These are phyloP conservation scores for Tolypocladium tropicale DNA, from an alignment of 2,329 filamentous ascomycete genomes.

Conservation along the genomic window DNA sequence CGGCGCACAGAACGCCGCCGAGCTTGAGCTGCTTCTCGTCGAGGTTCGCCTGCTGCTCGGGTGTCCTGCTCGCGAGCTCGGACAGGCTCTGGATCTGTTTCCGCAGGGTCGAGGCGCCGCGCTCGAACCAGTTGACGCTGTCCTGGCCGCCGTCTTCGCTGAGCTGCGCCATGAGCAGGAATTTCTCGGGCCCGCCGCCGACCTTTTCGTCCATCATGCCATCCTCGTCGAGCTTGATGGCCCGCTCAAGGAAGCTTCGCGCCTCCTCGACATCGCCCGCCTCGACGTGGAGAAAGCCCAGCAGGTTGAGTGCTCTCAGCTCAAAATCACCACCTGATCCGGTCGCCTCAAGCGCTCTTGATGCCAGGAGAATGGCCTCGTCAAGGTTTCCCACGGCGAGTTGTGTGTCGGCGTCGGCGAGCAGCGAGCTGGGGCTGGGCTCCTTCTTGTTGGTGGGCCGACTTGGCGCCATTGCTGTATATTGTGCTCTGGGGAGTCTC, in stretches of 20 bases:
- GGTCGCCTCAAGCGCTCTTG: conserved; percentile 31
- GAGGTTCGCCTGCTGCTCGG: conserved; percentile 30
- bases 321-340: conserved; percentile 37
- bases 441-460: conserved; percentile 26
- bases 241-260: conserved; percentile 58
- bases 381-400: conserved; percentile 31
- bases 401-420: conserved; percentile 30
- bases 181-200: conserved; percentile 86
- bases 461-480: conserved; percentile 28
- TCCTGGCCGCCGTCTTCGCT: conserved; percentile 59
- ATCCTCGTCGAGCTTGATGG: conserved; percentile 66
- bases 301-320: conserved; percentile 60
- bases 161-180: conserved; percentile 87
- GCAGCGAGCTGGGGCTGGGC: conserved; percentile 15
- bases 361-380: conserved; percentile 28
- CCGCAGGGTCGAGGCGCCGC: conserved; percentile 63
- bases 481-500: background rate
- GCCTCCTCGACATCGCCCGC: conserved; percentile 72
- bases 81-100: conserved; percentile 57
- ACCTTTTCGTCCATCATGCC: conserved; percentile 58
- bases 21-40: conserved; percentile 71
- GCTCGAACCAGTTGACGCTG: conserved; percentile 57
- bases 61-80: conserved; percentile 26
- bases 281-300: conserved; percentile 76
- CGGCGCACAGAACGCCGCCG: conserved; percentile 84